These are phyloP conservation scores for Leccinum insolens DNA, from an alignment of 1,284 basidiomycete genomes.

Conservation along the genomic window DNA sequence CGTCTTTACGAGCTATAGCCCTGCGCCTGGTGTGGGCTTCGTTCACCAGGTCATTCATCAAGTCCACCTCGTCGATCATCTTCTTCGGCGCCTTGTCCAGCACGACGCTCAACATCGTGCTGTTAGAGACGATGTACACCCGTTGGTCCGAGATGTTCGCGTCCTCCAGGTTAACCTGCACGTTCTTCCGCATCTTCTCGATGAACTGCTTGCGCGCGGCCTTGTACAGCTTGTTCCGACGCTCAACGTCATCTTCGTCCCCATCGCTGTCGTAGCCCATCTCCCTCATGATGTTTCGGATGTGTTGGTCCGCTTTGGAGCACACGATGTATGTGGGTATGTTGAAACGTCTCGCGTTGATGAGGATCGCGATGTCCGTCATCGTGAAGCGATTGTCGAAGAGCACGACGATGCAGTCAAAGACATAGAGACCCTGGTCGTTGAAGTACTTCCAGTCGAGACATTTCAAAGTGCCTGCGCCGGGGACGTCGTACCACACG, in stretches of 20 bases:
- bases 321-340: neutral
- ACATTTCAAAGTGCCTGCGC: neutral
- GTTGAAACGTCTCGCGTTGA: neutral
- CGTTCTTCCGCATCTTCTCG: no score
- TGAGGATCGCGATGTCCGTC: neutral
- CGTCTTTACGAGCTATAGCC: no score
- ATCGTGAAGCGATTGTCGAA: neutral
- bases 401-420: slow-evolving; percentile 1
- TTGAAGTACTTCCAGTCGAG: neutral
- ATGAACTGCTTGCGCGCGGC: no score
- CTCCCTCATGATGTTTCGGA: neutral
- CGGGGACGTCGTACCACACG: neutral
- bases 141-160: no score
- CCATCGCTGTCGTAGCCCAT: neutral
- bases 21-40: neutral
- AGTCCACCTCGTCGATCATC: neutral
- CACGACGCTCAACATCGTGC: neutral
- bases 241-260: neutral
- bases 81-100: neutral
- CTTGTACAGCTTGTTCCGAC: neutral
- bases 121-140: no score
- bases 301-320: slow-evolving; percentile 1
- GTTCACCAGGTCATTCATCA: neutral
- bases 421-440: neutral
- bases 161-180: no score